These are phyloP conservation scores for Candida vartiovaarae DNA, from an alignment of 805 yeast species.

Conservation along the genomic window DNA sequence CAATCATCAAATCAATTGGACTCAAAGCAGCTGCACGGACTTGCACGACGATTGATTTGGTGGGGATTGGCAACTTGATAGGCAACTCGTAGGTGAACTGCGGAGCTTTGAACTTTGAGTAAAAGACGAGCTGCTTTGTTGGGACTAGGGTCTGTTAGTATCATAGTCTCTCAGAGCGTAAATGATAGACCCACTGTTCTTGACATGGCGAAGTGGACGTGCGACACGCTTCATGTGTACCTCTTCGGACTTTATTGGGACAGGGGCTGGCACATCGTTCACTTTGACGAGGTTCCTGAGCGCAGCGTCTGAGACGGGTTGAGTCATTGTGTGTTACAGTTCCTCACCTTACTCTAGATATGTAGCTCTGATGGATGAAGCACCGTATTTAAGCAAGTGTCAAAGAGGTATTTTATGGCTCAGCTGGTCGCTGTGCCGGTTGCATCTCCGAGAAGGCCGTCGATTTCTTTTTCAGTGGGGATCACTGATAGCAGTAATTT, in stretches of 20 bases:
- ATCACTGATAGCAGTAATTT: too few species aligned
- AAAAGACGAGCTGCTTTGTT: slow-evolving; percentile 38
- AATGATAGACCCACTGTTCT: slow-evolving; percentile 19
- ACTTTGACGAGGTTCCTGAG: slow-evolving; percentile 7
- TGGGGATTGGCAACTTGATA: slow-evolving; percentile 41
- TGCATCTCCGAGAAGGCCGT: too few species aligned
- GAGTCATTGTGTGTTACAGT: too few species aligned
- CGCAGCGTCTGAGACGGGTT: slow-evolving; percentile 1
- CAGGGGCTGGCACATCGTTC: slow-evolving; percentile 5
- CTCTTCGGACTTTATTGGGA: slow-evolving; percentile 6
- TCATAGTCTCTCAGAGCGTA: not conserved
- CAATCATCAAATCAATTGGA: slow-evolving; percentile 58
- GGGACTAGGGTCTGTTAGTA: slow-evolving; percentile 27
- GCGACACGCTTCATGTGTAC: slow-evolving; percentile 29
- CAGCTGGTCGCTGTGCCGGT: too few species aligned
- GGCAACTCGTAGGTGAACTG: slow-evolving; percentile 47
- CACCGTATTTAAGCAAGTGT: too few species aligned
- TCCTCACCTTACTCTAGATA: not conserved
- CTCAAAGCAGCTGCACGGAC: slow-evolving; percentile 54
- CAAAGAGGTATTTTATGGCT: too few species aligned
- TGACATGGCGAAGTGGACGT: slow-evolving; percentile 44
- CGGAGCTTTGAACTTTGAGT: slow-evolving; percentile 30
- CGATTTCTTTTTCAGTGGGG: too few species aligned
- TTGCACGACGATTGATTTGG: slow-evolving; percentile 44
- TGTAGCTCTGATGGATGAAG: too few species aligned